A percentile compares a stretch with the other conserved stretches of the same genome.
Conservation (phyloP, 2,329 filamentous ascomycete genomes). For the Fusarium sp. region DNA sequence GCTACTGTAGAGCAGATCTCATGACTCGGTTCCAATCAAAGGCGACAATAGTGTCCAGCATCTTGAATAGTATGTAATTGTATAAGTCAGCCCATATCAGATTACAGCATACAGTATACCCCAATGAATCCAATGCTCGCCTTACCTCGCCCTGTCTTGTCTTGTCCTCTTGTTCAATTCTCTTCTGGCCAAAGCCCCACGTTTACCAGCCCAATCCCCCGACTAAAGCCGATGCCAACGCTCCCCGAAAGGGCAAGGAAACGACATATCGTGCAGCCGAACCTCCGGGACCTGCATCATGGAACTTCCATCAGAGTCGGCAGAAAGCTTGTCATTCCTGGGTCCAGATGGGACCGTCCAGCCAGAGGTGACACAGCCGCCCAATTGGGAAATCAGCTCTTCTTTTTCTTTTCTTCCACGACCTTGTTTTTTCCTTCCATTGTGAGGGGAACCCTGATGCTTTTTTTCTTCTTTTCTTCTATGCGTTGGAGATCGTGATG, state of each 20-base stretch:
- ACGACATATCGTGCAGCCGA: slow-evolving; percentile 51
- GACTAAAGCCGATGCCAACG: slow-evolving; percentile 38
- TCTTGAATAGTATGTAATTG: slow-evolving; percentile 30
- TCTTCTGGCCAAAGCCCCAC: slow-evolving; percentile 23
- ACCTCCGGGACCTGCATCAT: slow-evolving; percentile 44
- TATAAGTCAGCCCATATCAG: slow-evolving; percentile 30
- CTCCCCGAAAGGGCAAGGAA: slow-evolving; percentile 50
- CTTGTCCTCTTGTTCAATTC: background rate
- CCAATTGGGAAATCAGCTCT: slow-evolving; percentile 47
- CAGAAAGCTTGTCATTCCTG: slow-evolving; percentile 44
- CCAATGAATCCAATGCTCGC: slow-evolving; percentile 17
- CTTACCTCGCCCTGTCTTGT: slow-evolving; percentile 11
- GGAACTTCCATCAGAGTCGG: slow-evolving; percentile 31
- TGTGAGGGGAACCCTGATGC: slow-evolving; percentile 27
- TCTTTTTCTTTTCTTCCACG: slow-evolving; percentile 8
- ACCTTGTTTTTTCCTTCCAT: slow-evolving; percentile 5
- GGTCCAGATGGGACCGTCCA: slow-evolving; percentile 30
- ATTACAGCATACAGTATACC: slow-evolving; percentile 7
- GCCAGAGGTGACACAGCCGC: slow-evolving; percentile 42
- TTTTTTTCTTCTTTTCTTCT: background rate
- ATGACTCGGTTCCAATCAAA: slow-evolving; percentile 40
- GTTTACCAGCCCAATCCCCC: slow-evolving; percentile 29
- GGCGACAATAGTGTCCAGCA: slow-evolving; percentile 18
- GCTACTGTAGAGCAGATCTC: slow-evolving; percentile 23
- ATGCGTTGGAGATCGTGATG: slow-evolving; percentile 28